Evolutionary conservation across 768 basidiomycete species (phyloP).

Genomic region (Auricularia auricula-judae): DNA sequence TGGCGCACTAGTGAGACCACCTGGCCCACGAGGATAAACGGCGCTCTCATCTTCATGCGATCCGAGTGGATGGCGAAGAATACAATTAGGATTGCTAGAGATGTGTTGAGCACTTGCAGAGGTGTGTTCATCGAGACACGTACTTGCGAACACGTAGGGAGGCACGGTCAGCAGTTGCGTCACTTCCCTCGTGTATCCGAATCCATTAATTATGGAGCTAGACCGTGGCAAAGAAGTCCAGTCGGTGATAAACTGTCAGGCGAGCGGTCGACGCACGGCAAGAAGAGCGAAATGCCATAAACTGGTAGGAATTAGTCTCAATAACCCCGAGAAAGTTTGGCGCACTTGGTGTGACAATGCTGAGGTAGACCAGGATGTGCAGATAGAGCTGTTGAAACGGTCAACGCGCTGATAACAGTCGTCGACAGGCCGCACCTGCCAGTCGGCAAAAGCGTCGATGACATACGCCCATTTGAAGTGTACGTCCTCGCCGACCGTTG

Average conservation of each 20-base stretch:
- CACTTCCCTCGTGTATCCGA: constrained; percentile 5
- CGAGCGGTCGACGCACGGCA: constrained; percentile 39
- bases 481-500: constrained; percentile 51
- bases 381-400: constrained; percentile 29
- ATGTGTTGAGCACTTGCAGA: neutral
- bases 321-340: constrained; percentile 5
- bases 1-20: neutral
- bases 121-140: neutral
- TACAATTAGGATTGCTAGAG: neutral
- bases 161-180: constrained; percentile 8
- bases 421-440: constrained; percentile 35
- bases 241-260: neutral
- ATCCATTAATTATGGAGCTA: neutral
- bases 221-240: too few species aligned
- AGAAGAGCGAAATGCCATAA: constrained; percentile 60
- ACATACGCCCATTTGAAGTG: constrained; percentile 44
- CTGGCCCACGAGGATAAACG: neutral
- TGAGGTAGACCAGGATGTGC: constrained; percentile 49
- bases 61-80: neutral
- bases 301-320: constrained; percentile 24
- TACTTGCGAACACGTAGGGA: constrained; percentile 5
- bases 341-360: constrained; percentile 48
- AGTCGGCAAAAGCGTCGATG: constrained; percentile 43
- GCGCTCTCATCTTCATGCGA: neutral
- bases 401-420: neutral